Percentiles rank a stretch among this genome's conserved stretches.
phyloP scores from a whole-genome alignment of 495 filamentous ascomycete genomes.

The Immersiella caudata region DNA sequence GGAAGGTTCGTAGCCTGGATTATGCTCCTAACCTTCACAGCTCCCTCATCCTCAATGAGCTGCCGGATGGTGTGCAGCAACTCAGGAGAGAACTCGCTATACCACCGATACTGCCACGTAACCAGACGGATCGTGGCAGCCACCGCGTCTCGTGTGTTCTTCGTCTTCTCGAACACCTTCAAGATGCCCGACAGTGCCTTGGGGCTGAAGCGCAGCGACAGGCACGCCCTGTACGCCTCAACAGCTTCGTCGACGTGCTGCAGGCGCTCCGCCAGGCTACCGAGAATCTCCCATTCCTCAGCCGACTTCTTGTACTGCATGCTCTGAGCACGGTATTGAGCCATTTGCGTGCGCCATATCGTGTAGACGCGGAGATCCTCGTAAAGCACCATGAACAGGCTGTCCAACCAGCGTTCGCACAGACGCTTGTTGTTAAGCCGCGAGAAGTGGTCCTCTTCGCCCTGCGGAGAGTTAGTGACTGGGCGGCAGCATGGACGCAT shows the following conservation, averaged over 20 bases:
- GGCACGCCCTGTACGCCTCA: slow-evolving; percentile 86
- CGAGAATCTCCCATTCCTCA: slow-evolving; percentile 97
- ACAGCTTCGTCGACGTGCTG: slow-evolving; percentile 87
- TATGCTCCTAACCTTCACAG: slow-evolving; percentile 95
- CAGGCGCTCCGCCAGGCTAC: slow-evolving; percentile 86
- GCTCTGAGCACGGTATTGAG: slow-evolving; percentile 84
- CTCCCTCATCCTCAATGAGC: slow-evolving; percentile 95
- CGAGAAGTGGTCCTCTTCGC: slow-evolving; percentile 58
- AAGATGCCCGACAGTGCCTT: slow-evolving; percentile 87
- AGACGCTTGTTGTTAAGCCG: slow-evolving; percentile 92
- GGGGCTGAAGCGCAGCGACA: slow-evolving; percentile 81
- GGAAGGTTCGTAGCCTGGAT: slow-evolving; percentile 93
- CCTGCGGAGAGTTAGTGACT: slow-evolving; percentile 31
- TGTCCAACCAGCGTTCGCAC: slow-evolving; percentile 97
- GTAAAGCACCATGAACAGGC: slow-evolving; percentile 98
- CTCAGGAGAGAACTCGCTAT: slow-evolving; percentile 96
- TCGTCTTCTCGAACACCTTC: slow-evolving; percentile 69
- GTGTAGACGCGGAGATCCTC: slow-evolving; percentile 98
- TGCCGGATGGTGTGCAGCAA: slow-evolving; percentile 83
- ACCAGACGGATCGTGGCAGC: slow-evolving; percentile 82
- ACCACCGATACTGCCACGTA: slow-evolving; percentile 99
- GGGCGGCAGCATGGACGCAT: neutral
- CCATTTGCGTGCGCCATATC: slow-evolving; percentile 98
- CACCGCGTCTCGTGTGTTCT: slow-evolving; percentile 74
- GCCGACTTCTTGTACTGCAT: slow-evolving; percentile 93